Percentiles rank a stretch among this genome's conserved stretches.
phyloP scores from a whole-genome alignment of 139 green algal species.

The Diplosphaera chodatii region DNA sequence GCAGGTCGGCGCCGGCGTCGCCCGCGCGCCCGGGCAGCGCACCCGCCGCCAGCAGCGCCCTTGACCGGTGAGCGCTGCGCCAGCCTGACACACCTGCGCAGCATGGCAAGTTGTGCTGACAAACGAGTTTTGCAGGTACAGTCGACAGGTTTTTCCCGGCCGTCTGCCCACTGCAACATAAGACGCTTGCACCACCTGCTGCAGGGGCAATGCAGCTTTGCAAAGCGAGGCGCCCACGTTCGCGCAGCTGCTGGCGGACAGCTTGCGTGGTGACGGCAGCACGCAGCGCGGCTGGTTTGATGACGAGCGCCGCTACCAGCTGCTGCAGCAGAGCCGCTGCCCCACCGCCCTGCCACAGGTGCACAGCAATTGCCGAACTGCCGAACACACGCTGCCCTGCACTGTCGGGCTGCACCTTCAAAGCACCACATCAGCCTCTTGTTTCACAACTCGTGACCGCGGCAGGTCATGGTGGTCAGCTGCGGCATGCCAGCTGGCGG shows the following conservation, averaged over 20 bases:
- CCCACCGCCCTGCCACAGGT: constrained; percentile 51
- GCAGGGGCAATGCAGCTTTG: neutral
- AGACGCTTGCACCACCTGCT: too few relatives aligned
- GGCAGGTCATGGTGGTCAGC: constrained; percentile 63
- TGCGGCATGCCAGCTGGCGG: constrained; percentile 31
- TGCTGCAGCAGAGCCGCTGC: constrained; percentile 52
- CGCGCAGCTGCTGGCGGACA: constrained; percentile 45
- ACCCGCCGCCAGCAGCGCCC: neutral
- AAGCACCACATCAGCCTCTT: too few relatives aligned
- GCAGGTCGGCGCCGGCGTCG: constrained; percentile 6
- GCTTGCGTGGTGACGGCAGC: constrained; percentile 38
- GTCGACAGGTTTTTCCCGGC: too few relatives aligned
- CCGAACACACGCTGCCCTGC: too few relatives aligned
- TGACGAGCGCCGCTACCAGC: constrained; percentile 59
- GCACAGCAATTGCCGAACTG: neutral
- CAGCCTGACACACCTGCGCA: neutral
- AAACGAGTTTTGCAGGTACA: too few relatives aligned
- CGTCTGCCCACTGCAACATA: too few relatives aligned
- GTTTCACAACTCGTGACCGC: too few relatives aligned
- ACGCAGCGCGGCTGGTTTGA: constrained; percentile 80
- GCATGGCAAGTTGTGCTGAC: too few relatives aligned
- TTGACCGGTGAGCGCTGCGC: too few relatives aligned
- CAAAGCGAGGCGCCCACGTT: constrained; percentile 35
- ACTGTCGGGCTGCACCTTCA: too few relatives aligned
- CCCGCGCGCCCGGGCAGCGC: neutral